Conservation (phyloP, 108 stramenopile genomes). For the Pseudonitzschia multiseries region DNA sequence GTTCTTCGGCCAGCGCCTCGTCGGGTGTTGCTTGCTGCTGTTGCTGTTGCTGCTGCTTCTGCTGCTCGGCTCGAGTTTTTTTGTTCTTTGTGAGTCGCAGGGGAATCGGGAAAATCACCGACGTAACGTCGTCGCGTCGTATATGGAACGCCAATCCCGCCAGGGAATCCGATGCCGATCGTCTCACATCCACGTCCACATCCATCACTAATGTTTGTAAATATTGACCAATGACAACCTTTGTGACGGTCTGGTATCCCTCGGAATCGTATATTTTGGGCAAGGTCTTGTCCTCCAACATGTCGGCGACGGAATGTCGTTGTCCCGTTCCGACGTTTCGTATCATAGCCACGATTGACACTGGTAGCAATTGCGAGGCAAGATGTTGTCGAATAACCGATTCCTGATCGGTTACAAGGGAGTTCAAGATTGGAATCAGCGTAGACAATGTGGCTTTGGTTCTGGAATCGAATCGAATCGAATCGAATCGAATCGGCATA, state of each 20-base stretch:
- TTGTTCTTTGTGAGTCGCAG: constrained; percentile 52
- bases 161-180: constrained; percentile 75
- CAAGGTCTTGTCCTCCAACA: constrained; percentile 35
- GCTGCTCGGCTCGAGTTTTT: constrained; percentile 14
- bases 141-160: constrained; percentile 70
- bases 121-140: constrained; percentile 54
- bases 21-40: constrained; percentile 29
- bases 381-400: constrained; percentile 92
- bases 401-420: constrained; percentile 82
- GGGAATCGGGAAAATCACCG: constrained; percentile 65
- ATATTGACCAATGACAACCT: constrained; percentile 53
- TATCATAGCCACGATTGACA: constrained; percentile 67
- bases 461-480: constrained; percentile 25
- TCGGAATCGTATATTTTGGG: constrained; percentile 45
- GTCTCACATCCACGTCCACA: constrained; percentile 78
- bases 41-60: constrained; percentile 1
- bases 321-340: constrained; percentile 37
- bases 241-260: constrained; percentile 65
- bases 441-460: constrained; percentile 54
- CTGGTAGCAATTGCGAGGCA: constrained; percentile 71
- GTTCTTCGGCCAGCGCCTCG: constrained; percentile 72
- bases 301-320: constrained; percentile 32
- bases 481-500: not conserved
- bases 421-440: constrained; percentile 71
- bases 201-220: constrained; percentile 62